Evolutionary conservation across 2,329 filamentous ascomycete genomes (phyloP).

Genomic region (Clonostachys chloroleuca): DNA sequence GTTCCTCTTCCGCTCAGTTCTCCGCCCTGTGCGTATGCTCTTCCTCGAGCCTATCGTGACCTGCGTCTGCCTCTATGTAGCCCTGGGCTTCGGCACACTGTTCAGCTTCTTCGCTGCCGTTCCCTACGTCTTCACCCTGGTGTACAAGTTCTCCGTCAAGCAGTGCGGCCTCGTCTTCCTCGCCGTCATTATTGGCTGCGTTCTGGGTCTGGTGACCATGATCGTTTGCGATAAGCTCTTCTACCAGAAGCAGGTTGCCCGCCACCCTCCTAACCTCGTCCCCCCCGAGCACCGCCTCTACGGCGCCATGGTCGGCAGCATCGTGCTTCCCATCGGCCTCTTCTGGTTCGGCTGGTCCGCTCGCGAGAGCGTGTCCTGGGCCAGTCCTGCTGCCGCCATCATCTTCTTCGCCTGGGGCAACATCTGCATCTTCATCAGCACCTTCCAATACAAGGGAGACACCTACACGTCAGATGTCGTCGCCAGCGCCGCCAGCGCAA

Average conservation of each 20-base stretch:
- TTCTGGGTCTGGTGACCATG: conserved; percentile 9
- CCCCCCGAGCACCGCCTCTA: conserved; percentile 55
- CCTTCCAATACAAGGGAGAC: conserved; percentile 49
- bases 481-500: conserved; percentile 56
- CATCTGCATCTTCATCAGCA: conserved; percentile 51
- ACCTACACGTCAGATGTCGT: conserved; percentile 49
- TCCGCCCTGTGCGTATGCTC: conserved; percentile 53
- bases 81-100: conserved; percentile 45
- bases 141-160: conserved; percentile 38
- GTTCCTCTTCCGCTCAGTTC: conserved; percentile 35
- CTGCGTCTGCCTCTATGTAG: conserved; percentile 45
- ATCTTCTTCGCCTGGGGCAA: conserved; percentile 57
- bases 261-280: conserved; percentile 21
- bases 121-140: conserved; percentile 37
- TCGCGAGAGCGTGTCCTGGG: conserved; percentile 38
- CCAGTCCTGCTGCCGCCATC: conserved; percentile 42
- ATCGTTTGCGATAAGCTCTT: conserved; percentile 31
- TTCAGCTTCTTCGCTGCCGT: conserved; percentile 49
- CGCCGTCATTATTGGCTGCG: conserved; percentile 36
- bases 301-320: conserved; percentile 52
- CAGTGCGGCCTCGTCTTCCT: conserved; percentile 39
- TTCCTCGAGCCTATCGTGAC: conserved; percentile 59
- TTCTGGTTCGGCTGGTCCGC: conserved; percentile 61
- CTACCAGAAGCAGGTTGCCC: conserved; percentile 28
- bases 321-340: conserved; percentile 45